These are phyloP conservation scores for Aspergillus sp. DNA, from an alignment of 2,329 filamentous ascomycete genomes.

Conservation along the genomic window DNA sequence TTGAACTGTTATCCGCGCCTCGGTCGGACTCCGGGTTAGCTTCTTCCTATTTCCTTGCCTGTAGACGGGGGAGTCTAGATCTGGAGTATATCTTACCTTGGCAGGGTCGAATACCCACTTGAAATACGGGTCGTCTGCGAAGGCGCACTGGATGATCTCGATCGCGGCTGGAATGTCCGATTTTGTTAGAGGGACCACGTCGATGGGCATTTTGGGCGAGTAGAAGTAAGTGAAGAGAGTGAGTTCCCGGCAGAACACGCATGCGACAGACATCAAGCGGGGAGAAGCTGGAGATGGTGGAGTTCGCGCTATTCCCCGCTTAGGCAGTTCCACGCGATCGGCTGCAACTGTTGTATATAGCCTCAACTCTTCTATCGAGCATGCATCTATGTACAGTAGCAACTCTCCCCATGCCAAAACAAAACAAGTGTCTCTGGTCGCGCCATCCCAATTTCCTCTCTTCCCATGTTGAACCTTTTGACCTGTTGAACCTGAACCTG, in stretches of 20 bases:
- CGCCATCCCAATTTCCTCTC: too few relatives aligned
- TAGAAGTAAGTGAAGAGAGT: too few relatives aligned
- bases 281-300: too few relatives aligned
- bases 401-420: too few relatives aligned
- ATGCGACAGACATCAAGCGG: background rate
- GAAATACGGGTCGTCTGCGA: constrained; percentile 58
- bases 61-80: background rate
- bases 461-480: too few relatives aligned
- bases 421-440: too few relatives aligned
- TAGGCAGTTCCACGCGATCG: too few relatives aligned
- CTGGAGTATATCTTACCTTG: constrained; percentile 35
- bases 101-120: constrained; percentile 54
- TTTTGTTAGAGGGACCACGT: constrained; percentile 48
- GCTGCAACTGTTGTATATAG: too few relatives aligned
- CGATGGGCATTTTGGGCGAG: constrained; percentile 43
- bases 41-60: constrained; percentile 1
- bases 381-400: too few relatives aligned
- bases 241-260: background rate
- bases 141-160: constrained; percentile 56
- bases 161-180: constrained; percentile 55
- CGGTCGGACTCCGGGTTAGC: constrained; percentile 12
- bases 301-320: too few relatives aligned
- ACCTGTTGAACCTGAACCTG: too few relatives aligned
- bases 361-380: too few relatives aligned
- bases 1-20: constrained; percentile 43